Conservation (phyloP, 2,329 filamentous ascomycete species). For the Neopestalotiopsis sp. region DNA sequence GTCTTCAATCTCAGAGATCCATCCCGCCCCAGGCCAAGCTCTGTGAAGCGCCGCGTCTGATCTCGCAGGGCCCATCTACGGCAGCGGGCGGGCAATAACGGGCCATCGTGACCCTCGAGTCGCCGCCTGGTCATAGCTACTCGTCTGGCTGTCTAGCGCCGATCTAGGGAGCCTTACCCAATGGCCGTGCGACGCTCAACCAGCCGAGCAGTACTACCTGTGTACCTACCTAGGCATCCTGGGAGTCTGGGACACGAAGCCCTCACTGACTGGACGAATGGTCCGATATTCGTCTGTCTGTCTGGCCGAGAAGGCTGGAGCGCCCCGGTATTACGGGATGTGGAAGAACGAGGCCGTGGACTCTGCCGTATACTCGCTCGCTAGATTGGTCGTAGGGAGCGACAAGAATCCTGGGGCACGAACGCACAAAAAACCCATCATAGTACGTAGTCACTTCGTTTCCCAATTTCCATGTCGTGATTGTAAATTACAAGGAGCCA, state of each 20-base stretch:
- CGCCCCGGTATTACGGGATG: neutral
- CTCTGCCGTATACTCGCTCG: neutral
- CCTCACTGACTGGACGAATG: neutral
- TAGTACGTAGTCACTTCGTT: neutral
- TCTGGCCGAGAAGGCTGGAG: neutral
- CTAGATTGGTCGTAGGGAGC: neutral
- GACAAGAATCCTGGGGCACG: neutral
- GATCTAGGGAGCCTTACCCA: constrained; percentile 18
- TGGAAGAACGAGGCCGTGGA: neutral
- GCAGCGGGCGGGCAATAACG: constrained; percentile 18
- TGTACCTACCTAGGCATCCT: neutral
- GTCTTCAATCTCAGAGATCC: neutral
- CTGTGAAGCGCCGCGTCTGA: constrained; percentile 11
- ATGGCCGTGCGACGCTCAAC: neutral
- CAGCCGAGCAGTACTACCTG: neutral
- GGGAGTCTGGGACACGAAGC: neutral
- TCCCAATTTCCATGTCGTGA: neutral
- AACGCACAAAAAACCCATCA: too few relatives aligned
- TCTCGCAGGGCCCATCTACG: constrained; percentile 14
- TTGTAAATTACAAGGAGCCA: neutral
- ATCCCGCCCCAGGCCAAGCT: constrained; percentile 13
- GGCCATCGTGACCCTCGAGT: constrained; percentile 19
- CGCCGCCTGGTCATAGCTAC: constrained; percentile 21
- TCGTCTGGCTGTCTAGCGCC: constrained; percentile 19
- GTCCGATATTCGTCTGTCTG: neutral